Base-by-base conservation (phyloP, 352 stramenopile species). In the Globisporangium echinulatum region DNA sequence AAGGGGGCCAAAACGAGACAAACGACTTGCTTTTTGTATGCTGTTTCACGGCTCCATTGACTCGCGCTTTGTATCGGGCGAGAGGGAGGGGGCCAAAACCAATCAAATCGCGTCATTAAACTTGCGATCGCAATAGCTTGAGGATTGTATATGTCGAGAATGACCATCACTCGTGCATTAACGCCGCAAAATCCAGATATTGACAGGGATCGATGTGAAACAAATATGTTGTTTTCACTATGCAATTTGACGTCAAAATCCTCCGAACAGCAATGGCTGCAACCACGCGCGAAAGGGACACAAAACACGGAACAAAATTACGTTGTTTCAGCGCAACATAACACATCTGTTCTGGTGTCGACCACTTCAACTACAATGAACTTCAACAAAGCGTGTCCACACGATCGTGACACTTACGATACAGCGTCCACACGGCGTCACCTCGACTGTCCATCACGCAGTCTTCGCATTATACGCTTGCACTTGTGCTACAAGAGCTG, bases 241-340 rank as follows among this genome's bases (percentile, higher is more conserved):
- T 33, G 25, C 25, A 33, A 33, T 3, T 33, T 33, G 25, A 33
- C 25, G 25, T 3, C 25, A 33, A 33, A 2, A 33, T 33, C 25
- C 25, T 33, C 25, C 1, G 2, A 33, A 33, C 25, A 33, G 25
- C 25, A 1, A 33, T 33, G 25, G 25, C 25, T 33, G 25, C 25
- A 33, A 39, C 49, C n/a, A 46, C 13, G 37, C 36, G 58, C 50
- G 58, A 64, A 51, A 64, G 58, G 51, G 58, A 44, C n/a, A 19
- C 43, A 58, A 57, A 62, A 63, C 43, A 63, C 58, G 47, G 58
- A 63, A 63, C 57, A 62, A 54, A 33, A 33, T 33, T 33, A 33
- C 25, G 25, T 33, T 33, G 25, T 33, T 33, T 33, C 25, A 33
- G 25, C 25, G 25, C 25, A 33, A 33, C 25, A 33, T 33, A 33